Evolutionary conservation across 768 basidiomycete species (phyloP), one percentile per base, ranked within the genome.

Genomic region (Podaxis sp.): DNA sequence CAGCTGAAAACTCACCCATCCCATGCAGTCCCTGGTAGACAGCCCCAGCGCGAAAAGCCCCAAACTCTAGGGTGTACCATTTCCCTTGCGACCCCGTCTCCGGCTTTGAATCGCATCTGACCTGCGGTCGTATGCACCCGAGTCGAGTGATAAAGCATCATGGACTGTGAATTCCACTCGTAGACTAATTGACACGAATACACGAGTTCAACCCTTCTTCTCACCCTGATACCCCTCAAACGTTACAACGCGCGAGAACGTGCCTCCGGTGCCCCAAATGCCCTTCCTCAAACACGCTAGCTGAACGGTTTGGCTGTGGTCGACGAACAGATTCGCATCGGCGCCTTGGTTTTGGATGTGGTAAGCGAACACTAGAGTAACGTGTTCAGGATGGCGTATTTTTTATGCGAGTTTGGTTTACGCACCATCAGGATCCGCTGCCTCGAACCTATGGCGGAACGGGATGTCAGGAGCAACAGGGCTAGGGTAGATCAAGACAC

Each of bases 301-400:
- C 67, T 82, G 79, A 46, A 81, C 77, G 57, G 77, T 75, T 60
- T 80, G 79, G 52, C 76, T 77, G 57, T 80, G 80, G 65, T 80
- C 80, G 58, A 80, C 71, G 67, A 80, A 80, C 58, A 79, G 61
- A 63, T 81, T 80, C 26, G 76, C 74, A 52, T 76, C 75, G 11
- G 75, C 74, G 22, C 77, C 79, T 66, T 76, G 75, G 67, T 78
- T 80, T 66, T 81, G 77, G 57, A 80, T 76, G 70, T 81, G 76
- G 68, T 79, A 79, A 15, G 79, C 70, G 61, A 79, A 82, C 6
- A 79, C 78, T 68, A 52, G 7, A 7, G 9, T 44, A 12, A 39
- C 2, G 5, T 0, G 0, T 22, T 28, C 40, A 33, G n/a, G 52
- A 39, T 2, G 36, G 17, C 15, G 36, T 13, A 13, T 15, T 36